Conservation (phyloP, 768 basidiomycete genomes). For the Termitomyces bulborhizus region DNA sequence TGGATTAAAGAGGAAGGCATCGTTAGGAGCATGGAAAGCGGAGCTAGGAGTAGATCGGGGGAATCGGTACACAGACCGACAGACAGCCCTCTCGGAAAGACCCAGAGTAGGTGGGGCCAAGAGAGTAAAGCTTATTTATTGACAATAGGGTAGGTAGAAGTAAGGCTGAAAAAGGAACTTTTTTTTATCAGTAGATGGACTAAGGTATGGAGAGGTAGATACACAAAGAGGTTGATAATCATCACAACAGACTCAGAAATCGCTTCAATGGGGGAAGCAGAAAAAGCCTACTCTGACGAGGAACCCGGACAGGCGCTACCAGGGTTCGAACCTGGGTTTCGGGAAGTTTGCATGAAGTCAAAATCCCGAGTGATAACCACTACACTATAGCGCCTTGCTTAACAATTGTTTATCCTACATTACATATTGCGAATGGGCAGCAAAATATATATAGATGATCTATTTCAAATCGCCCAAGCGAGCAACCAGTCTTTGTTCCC, state of each 20-base stretch:
- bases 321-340: constrained; percentile 16
- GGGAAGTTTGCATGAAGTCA: neutral
- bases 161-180: neutral
- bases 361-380: constrained; percentile 17
- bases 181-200: no score
- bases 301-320: constrained; percentile 4
- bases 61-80: neutral
- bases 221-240: no score
- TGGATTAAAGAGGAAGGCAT: neutral
- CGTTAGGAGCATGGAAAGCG: neutral
- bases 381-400: constrained; percentile 15
- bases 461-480: no score
- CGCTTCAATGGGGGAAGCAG: no score
- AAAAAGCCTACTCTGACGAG: no score
- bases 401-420: no score
- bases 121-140: neutral
- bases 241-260: no score
- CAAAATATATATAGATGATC: no score
- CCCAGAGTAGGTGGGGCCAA: neutral
- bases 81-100: neutral
- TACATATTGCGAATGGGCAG: no score
- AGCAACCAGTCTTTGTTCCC: no score
- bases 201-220: no score
- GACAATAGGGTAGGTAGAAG: neutral
- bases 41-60: neutral